Evolutionary conservation across 225 moss, liverwort and hornwort species (phyloP).

Genomic region (Thuidium tamariscinum): DNA sequence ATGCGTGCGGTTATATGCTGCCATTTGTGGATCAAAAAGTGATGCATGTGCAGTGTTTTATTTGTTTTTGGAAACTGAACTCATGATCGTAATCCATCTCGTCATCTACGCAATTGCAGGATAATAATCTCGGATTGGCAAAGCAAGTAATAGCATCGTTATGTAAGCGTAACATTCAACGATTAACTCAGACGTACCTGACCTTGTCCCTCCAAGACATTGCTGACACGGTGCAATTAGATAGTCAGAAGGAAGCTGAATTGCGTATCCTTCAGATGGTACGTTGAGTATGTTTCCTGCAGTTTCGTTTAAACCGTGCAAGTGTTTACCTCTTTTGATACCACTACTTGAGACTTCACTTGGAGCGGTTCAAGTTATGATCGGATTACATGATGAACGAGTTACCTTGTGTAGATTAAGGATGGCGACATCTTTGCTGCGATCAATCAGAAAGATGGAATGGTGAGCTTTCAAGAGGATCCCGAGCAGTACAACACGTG

Average conservation of each 20-base stretch:
- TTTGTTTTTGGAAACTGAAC: not conserved
- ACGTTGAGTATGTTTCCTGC: not conserved
- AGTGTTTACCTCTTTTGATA: not conserved
- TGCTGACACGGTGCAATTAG: conserved; percentile 89
- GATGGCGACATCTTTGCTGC: conserved; percentile 96
- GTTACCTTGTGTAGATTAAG: conserved; percentile 51
- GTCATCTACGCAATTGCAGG: conserved; percentile 35
- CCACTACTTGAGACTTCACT: not conserved
- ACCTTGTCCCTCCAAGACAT: conserved; percentile 98
- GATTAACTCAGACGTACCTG: conserved; percentile 98
- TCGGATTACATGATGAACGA: not conserved
- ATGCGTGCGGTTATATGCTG: not conserved
- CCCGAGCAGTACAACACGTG: conserved; percentile 98
- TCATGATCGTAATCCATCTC: not conserved
- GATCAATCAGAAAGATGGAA: conserved; percentile 97
- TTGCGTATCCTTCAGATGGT: conserved; percentile 98
- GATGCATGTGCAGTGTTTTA: not conserved
- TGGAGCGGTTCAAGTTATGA: not conserved
- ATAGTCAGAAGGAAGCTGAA: conserved; percentile 92
- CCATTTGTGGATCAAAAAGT: not conserved
- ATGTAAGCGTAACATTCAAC: conserved; percentile 95
- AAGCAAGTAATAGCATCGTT: conserved; percentile 96
- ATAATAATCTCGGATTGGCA: conserved; percentile 94
- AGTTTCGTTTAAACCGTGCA: not conserved
- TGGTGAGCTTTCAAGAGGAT: conserved; percentile 99